Evolutionary conservation across 306 rosid species (phyloP), one percentile per base, ranked within the genome.

Genomic region (Malus asiatica): DNA sequence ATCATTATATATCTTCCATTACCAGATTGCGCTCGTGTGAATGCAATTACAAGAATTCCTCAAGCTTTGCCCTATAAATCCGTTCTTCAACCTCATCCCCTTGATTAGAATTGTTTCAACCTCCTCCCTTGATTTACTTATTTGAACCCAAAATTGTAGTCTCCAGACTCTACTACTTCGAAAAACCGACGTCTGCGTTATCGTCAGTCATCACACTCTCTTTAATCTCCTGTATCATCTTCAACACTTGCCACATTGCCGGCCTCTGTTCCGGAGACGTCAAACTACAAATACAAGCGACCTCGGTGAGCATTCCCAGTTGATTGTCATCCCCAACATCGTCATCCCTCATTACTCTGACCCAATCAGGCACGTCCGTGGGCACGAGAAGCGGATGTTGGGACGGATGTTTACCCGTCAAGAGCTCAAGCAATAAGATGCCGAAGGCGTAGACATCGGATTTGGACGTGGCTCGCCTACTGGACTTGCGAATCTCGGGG

Each of bases 181-280:
- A 81, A 69, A 81, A 66, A 29, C 86, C 81, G 7, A 40, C 51
- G 29, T 48, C n/a, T 68, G 76, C 38, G 66, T 73, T 61, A 4
- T 86, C 87, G 69, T 87, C 89, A 61, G 74, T 69, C 14, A 77
- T 52, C 29, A 85, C 90, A 59, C 90, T 87, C 84, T 90, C 94
- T 81, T 92, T 94, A n/a, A 94, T 90, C 85, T 89, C 90, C 79
- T 89, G 93, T 73, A 94, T 89, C 96, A 92, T 87, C 85, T 89
- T 87, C 87, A 92, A 82, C 58, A 90, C 96, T 81, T 90, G 97
- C 97, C 96, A 86, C 95, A 92, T 94, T 15, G 91, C 83, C 4
- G 98, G 98, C 83, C 98, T 90, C 88, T 94, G 96, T 78, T 94
- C 98, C 0, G 96, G 98, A 1, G 97, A 91, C 59, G 96, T 89